These are phyloP conservation scores for Acer negundo DNA, from an alignment of 345 rosid species.

Conservation along the genomic window DNA sequence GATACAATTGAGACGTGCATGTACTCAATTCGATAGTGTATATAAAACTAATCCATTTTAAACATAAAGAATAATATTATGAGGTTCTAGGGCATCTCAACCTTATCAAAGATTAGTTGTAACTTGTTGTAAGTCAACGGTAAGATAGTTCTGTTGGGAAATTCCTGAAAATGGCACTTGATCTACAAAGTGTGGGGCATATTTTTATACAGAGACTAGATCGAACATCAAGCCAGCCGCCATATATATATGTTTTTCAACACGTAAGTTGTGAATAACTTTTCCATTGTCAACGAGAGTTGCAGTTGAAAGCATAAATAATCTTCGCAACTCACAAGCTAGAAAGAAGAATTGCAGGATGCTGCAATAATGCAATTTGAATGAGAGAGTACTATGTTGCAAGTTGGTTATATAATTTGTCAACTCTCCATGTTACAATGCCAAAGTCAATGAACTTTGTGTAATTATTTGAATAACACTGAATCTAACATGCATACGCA, in stretches of 20 bases:
- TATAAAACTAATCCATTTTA: too few relatives aligned
- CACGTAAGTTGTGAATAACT: background rate
- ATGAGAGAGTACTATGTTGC: background rate
- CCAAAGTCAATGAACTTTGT: too few relatives aligned
- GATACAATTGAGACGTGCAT: too few relatives aligned
- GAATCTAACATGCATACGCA: too few relatives aligned
- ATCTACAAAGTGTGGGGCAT: background rate
- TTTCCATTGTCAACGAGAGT: constrained; percentile 1
- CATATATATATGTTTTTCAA: background rate
- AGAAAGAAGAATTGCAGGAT: background rate
- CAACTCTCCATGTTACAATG: too few relatives aligned
- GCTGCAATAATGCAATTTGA: constrained; percentile 1
- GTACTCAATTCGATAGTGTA: too few relatives aligned
- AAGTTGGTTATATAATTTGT: too few relatives aligned
- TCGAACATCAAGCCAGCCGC: background rate
- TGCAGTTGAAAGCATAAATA: background rate
- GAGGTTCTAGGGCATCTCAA: constrained; percentile 11
- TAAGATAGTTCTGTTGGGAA: constrained; percentile 5
- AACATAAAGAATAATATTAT: too few relatives aligned
- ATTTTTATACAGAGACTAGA: background rate
- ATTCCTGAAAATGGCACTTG: background rate
- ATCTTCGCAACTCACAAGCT: background rate
- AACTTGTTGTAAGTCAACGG: constrained; percentile 6
- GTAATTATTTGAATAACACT: too few relatives aligned
- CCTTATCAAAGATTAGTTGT: background rate